Evolutionary conservation across 2,329 filamentous ascomycete genomes (phyloP).

Genomic region (Penicillium rolfsii): DNA sequence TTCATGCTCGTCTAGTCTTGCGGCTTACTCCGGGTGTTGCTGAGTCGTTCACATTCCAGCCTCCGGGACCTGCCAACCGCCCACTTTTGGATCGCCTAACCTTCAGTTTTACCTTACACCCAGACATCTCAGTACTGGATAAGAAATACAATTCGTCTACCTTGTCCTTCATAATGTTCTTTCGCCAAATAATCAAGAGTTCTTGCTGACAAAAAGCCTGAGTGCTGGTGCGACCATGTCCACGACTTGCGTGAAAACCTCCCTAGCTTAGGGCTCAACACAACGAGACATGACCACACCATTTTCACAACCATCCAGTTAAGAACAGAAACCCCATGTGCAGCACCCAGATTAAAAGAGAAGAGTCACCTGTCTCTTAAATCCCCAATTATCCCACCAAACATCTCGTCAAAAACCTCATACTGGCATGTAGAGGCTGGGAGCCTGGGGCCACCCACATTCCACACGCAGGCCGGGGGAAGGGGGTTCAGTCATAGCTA

Average conservation of each 20-base stretch:
- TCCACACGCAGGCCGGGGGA: slow-evolving; percentile 15
- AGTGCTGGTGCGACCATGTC: not conserved
- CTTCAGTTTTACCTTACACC: not conserved
- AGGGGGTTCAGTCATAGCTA: not conserved
- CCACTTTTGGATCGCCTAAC: not conserved
- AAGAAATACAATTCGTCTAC: not conserved
- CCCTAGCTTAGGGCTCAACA: not conserved
- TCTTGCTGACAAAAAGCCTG: not conserved
- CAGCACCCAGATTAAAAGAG: too few species aligned
- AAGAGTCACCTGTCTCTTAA: too few species aligned
- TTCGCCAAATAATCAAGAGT: not conserved
- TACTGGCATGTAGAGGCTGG: slow-evolving; percentile 2
- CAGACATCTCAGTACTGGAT: not conserved
- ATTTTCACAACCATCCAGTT: not conserved
- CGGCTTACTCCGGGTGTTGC: not conserved
- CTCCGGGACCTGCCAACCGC: not conserved
- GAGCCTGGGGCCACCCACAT: slow-evolving; percentile 11
- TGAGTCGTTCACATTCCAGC: not conserved
- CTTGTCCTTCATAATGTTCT: not conserved
- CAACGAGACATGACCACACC: not conserved
- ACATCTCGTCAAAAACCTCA: not conserved
- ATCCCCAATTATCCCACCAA: not conserved
- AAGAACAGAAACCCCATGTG: not conserved
- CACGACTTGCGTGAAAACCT: not conserved
- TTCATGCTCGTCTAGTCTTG: not conserved